Base-by-base conservation (phyloP, 495 filamentous ascomycete species). In the Daldinia concentrica region DNA sequence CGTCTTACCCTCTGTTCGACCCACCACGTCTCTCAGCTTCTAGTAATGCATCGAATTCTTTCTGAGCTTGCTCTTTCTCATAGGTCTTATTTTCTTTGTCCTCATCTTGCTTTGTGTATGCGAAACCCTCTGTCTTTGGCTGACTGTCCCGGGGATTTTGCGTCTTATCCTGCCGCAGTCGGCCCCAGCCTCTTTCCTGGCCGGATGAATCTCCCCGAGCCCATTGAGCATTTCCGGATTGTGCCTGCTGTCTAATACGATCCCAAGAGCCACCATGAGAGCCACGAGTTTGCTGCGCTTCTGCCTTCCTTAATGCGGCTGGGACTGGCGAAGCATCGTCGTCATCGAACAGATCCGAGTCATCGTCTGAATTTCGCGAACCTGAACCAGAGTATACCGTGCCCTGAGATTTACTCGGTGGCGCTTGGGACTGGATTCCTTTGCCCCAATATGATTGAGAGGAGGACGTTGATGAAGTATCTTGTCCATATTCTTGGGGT, bases 11-110 rank as follows among this genome's bases (percentile, higher is more conserved):
- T 29, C 60, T 60, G 36, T n/a, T 15, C 7, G 71, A 73, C 11
- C 62, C 72, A 32, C 76, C 74, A n/a, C 70, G 69, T 34, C 76
- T 72, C 32, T 78, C 76, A 12, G 74, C 56, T 26, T 78, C 76
- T 1, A 78, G 37, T 1, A 85, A 76, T 26, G 78, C 81, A 45
- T 85, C 82, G 62, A 85, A 85, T 48, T 85, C 80, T 59, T 74
- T 80, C 60, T 85, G 82, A 12, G 81, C 82, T 54, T 82, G 77
- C 26, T 80, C 77, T 66, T 75, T 82, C 45, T 79, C 81, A 39
- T 75, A 74, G 9, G 74, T 75, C 52, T 69, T 81, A 32, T 27
- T 57, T 59, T 76, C 76, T 50, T 43, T 71, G 0, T 82, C 76
- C 52, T 78, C 74, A 5, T 83, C 82, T 15, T 66, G 34, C 34